A percentile compares a stretch with the other conserved stretches of the same genome.
Evolutionary conservation across 2,329 filamentous ascomycete genomes (phyloP).

Genomic region (Penicillium sp.): DNA sequence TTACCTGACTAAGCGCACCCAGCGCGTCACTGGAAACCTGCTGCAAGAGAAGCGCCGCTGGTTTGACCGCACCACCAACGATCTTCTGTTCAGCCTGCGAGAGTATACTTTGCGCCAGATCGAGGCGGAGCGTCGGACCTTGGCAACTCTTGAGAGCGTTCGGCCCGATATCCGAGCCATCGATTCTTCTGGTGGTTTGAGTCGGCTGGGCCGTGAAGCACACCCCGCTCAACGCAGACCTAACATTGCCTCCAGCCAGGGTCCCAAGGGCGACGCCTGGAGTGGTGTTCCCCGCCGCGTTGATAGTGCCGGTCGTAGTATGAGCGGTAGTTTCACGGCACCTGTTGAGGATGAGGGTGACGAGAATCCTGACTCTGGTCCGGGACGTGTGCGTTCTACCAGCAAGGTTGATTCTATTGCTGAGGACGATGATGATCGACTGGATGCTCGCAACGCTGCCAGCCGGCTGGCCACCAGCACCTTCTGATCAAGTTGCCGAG

Average conservation of each 20-base stretch:
- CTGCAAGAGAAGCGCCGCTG: slow-evolving; percentile 85
- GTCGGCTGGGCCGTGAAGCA: slow-evolving; percentile 81
- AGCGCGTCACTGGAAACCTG: slow-evolving; percentile 84
- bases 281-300: slow-evolving; percentile 84
- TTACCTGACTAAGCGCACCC: slow-evolving; percentile 80
- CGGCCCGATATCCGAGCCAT: slow-evolving; percentile 91
- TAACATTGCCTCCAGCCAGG: slow-evolving; percentile 83
- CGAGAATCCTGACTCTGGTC: slow-evolving; percentile 43
- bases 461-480: slow-evolving; percentile 92
- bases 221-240: slow-evolving; percentile 74
- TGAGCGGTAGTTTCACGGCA: slow-evolving; percentile 71
- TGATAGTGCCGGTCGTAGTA: slow-evolving; percentile 74
- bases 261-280: slow-evolving; percentile 97
- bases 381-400: slow-evolving; percentile 49
- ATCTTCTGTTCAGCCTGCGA: slow-evolving; percentile 78
- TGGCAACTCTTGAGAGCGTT: slow-evolving; percentile 90
- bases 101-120: slow-evolving; percentile 95
- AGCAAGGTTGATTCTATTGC: slow-evolving; percentile 47
- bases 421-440: slow-evolving; percentile 74
- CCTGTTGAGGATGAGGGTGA: slow-evolving; percentile 63
- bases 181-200: slow-evolving; percentile 85
- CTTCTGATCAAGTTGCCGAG: slow-evolving; percentile 58
- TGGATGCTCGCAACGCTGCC: slow-evolving; percentile 94
- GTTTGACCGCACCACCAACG: slow-evolving; percentile 83
- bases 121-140: slow-evolving; percentile 86